These are phyloP conservation scores for Ballota nigra DNA, from an alignment of 257 asterid species.

Conservation along the genomic window DNA sequence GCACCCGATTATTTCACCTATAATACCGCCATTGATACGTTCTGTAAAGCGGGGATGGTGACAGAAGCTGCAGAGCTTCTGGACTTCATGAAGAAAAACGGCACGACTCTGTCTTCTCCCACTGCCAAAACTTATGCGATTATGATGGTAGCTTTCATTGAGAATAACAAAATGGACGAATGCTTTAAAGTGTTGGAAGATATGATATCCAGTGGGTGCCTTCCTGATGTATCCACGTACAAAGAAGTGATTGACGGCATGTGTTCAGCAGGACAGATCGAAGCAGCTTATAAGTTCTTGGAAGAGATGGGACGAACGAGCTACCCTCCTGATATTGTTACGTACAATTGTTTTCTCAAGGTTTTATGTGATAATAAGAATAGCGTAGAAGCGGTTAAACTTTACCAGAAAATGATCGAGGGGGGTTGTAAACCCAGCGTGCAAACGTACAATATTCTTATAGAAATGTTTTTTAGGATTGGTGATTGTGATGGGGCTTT, in stretches of 20 bases:
- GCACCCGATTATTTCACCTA: conserved; percentile 78
- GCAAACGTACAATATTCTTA: conserved; percentile 79
- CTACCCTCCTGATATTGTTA: conserved; percentile 90
- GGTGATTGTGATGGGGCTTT: conserved; percentile 71
- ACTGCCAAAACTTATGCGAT: conserved; percentile 82
- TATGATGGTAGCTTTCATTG: conserved; percentile 69
- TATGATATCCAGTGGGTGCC: conserved; percentile 76
- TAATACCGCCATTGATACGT: conserved; percentile 83
- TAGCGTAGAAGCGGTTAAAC: conserved; percentile 51
- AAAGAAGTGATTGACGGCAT: conserved; percentile 81
- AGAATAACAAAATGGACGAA: conserved; percentile 67
- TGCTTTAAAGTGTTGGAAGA: conserved; percentile 55
- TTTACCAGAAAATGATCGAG: conserved; percentile 64
- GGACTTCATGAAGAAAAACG: conserved; percentile 74
- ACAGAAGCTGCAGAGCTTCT: conserved; percentile 67
- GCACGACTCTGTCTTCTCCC: conserved; percentile 84
- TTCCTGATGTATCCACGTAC: conserved; percentile 91
- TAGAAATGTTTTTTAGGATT: conserved; percentile 62
- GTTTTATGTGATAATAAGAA: conserved; percentile 76
- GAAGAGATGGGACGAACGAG: conserved; percentile 82
- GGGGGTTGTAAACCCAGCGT: conserved; percentile 75
- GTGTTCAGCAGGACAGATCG: conserved; percentile 64
- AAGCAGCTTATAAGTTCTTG: conserved; percentile 70
- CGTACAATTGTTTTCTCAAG: conserved; percentile 83
- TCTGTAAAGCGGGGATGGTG: conserved; percentile 84